phyloP scores from a whole-genome alignment of 2,329 filamentous ascomycete genomes.

The Colletotrichum incanum region DNA sequence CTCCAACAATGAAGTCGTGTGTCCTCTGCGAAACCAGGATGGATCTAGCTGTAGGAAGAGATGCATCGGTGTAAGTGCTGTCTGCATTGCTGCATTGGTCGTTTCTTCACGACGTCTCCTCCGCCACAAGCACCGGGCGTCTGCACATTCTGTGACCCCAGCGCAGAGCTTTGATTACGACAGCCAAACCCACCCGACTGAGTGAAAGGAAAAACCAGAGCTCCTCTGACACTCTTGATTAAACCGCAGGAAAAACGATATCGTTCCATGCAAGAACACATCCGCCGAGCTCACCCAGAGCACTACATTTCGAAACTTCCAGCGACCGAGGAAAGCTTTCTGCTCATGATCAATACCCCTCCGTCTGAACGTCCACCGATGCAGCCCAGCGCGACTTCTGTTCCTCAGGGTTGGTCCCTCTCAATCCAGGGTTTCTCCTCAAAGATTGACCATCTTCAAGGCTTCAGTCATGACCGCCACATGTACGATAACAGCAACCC shows the following conservation, averaged over 20 bases:
- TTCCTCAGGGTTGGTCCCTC: conserved; percentile 44
- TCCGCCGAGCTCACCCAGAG: conserved; percentile 95
- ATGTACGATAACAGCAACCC: conserved; percentile 77
- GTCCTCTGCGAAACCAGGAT: conserved; percentile 95
- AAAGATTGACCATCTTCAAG: conserved; percentile 53
- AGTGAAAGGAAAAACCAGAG: conserved; percentile 36
- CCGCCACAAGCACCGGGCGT: conserved; percentile 26
- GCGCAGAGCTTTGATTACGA: conserved; percentile 35
- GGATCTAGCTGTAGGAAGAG: conserved; percentile 96
- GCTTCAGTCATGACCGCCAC: conserved; percentile 75
- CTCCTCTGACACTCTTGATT: conserved; percentile 44
- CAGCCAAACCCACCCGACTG: conserved; percentile 23
- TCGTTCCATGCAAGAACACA: conserved; percentile 99
- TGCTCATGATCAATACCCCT: conserved; percentile 94
- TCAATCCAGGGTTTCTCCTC: conserved; percentile 43
- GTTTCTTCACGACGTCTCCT: conserved; percentile 20
- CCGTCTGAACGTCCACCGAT: conserved; percentile 66
- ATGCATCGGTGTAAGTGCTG: conserved; percentile 92
- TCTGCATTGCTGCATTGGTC: conserved; percentile 14
- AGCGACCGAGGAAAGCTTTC: conserved; percentile 97
- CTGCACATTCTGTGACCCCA: conserved; percentile 18
- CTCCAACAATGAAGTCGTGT: conserved; percentile 96
- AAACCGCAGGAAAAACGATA: conserved; percentile 87
- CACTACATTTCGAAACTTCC: conserved; percentile 98
- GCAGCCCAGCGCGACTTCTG: conserved; percentile 52